phyloP scores from a whole-genome alignment of 1,284 basidiomycete species.

The Ceraceosorus guamensis region DNA sequence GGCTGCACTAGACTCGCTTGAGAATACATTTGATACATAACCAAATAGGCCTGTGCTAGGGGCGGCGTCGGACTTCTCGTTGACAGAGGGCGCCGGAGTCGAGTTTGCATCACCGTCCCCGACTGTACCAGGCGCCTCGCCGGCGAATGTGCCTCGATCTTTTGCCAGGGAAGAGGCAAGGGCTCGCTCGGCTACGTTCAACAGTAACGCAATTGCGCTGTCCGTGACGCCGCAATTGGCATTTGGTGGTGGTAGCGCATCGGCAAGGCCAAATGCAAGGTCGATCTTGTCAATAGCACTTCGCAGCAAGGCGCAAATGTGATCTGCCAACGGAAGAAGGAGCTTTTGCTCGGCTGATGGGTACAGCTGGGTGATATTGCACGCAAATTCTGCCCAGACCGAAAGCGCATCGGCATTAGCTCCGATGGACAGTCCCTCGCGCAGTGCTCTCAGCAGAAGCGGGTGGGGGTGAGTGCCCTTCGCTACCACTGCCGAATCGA shows the following conservation, averaged over 20 bases:
- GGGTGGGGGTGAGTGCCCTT: slow-evolving; percentile 41
- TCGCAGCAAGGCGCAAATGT: slow-evolving; percentile 68
- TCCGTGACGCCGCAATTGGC: slow-evolving; percentile 19
- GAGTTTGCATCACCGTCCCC: too few species aligned
- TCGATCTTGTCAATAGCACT: slow-evolving; percentile 57
- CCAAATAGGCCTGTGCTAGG: slow-evolving; percentile 18
- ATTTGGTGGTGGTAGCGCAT: slow-evolving; percentile 14
- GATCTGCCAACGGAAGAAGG: slow-evolving; percentile 72
- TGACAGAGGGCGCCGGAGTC: too few species aligned
- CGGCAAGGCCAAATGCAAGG: slow-evolving; percentile 23
- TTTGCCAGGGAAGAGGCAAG: too few species aligned
- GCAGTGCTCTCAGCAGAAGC: slow-evolving; percentile 67
- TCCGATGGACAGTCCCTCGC: slow-evolving; percentile 67
- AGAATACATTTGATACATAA: slow-evolving; percentile 34
- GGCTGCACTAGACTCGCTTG: slow-evolving; percentile 10
- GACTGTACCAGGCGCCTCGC: too few species aligned
- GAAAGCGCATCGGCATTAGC: slow-evolving; percentile 73
- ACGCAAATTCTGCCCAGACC: slow-evolving; percentile 92
- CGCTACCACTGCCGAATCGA: not conserved
- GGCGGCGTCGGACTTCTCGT: not conserved
- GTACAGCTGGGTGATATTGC: slow-evolving; percentile 79
- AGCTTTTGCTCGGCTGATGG: slow-evolving; percentile 63
- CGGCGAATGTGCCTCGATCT: too few species aligned
- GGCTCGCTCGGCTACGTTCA: slow-evolving; percentile 23
- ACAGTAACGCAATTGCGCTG: slow-evolving; percentile 25